Evolutionary conservation across 805 yeast species (phyloP), one percentile per base, ranked within the genome.

Genomic region (Debaryomyces maramus): DNA sequence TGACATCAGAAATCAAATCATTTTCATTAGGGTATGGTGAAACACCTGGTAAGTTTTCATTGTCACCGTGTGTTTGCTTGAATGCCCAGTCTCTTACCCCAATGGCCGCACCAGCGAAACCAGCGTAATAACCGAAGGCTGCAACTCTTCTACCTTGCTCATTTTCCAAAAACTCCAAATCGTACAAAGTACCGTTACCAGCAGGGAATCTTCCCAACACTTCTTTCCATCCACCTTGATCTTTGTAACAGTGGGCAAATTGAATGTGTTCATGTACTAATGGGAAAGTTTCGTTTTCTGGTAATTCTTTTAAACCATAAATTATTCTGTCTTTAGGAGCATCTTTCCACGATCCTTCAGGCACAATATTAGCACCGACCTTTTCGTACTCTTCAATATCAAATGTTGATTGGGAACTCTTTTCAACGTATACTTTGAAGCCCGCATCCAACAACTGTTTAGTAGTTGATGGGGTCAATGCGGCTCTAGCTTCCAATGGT

Each of bases 91-190:
- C 96, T 63, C 80, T 80, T 37, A 91, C 74, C 56, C 99, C 99
- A 40, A 93, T 69, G 23, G 99, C 99, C 24, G 99, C 99, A 57
- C 99, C 99, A 5, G 98, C 99, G 63, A 93, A 93, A n/a, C 99
- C 99, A 32, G 99, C 99, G 64, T 91, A 91, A 74, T 80, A 93
- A n/a, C 99, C 99, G 61, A 93, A 93, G 6, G 99, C 99, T 32
- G 99, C 99, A 20, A 93, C 99, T 70, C 99, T 86, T 75, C 99
- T 86, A 24, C 98, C 98, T 58, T 80, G 82, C 53, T 85, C 97
- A 62, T 93, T 88, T 64, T 87, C 95, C 62, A 93, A 73, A 60
- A 93, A 93, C 70, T 93, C 99, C 51, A 93, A 73, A 63, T 93
- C 99, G 62, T 93, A 93, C 51, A 93, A 77, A 10, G 79, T 76